Evolutionary conservation across 176 grass and related monocot genomes (phyloP), one percentile per base, ranked within the genome.

Genomic region (Musa beccarii): DNA sequence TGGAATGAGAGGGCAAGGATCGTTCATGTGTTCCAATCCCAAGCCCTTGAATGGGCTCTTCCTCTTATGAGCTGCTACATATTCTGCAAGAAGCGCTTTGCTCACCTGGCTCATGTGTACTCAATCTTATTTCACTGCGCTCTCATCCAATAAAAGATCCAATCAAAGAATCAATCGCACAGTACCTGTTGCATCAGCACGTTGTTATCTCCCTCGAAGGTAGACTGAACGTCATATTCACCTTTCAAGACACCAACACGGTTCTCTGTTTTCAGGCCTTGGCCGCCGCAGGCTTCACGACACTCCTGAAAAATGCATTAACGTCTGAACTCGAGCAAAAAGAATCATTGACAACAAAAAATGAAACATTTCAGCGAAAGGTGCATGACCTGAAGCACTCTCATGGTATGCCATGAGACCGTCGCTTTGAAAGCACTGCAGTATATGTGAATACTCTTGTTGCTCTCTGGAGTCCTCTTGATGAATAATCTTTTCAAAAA

Each of bases 161-260:
- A 25, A 12, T 21, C 61, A 21, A 83, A 78, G 21, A 81, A 71
- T 59, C 20, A 15, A 67, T n/a, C 70, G 68, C 43, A 2, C 65
- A 63, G 75, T 79, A 98, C 90, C 90, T 98, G 94, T 77, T 98
- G 94, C 84, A 98, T 85, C 74, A 98, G 78, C 75, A 98, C 78
- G 71, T 98, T 93, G 75, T 98, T 98, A 59, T 98, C 94, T 78
- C 94, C 94, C 85, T 98, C 95, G 80, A 98, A 98, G 55, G 95
- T 98, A 51, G 77, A 91, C 72, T 98, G 90, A 43, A 98, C 95
- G 85, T 98, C 95, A 80, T 83, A 98, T 86, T 98, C 95, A 84
- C 83, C 86, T 80, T 98, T 98, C 50, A 98, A 87, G 80, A 93
- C 85, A 78, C 95, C 88, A 69, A 98, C 12, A 8, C 86, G 87